phyloP scores from a whole-genome alignment of 129 eudicot species.

The Chrysanthemum seticuspe region DNA sequence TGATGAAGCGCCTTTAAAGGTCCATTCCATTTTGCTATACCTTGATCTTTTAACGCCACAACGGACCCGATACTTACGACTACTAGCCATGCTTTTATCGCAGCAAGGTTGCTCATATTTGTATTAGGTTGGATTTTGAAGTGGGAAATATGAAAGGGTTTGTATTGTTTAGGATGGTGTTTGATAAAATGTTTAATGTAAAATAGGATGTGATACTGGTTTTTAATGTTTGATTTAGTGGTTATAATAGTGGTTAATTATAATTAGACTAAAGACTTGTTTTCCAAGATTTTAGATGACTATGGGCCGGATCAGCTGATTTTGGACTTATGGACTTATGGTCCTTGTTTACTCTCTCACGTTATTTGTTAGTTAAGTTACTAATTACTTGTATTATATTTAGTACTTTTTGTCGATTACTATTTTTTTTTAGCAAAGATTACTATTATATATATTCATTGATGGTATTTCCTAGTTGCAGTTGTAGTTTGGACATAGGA shows the following conservation, averaged over 20 bases:
- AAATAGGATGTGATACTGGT: slow-evolving; percentile 9
- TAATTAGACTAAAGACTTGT: background rate
- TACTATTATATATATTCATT: no score
- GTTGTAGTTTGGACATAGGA: no score
- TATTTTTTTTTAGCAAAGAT: no score
- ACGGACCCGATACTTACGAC: slow-evolving; percentile 66
- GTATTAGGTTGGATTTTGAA: background rate
- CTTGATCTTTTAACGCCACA: slow-evolving; percentile 71
- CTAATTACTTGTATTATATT: no score
- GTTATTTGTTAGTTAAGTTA: background rate
- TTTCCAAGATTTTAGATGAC: slow-evolving; percentile 9
- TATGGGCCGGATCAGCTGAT: slow-evolving; percentile 13
- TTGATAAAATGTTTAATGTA: slow-evolving; percentile 1
- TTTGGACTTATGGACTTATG: no score
- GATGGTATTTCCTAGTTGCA: no score
- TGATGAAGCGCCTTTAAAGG: slow-evolving; percentile 41
- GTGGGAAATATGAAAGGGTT: background rate
- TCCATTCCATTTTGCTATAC: slow-evolving; percentile 60
- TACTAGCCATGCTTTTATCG: slow-evolving; percentile 57
- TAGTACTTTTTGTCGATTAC: no score
- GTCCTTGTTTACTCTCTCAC: background rate
- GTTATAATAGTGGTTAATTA: background rate
- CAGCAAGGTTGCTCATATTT: slow-evolving; percentile 22
- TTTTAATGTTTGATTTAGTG: background rate
- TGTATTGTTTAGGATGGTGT: background rate